Conservation (phyloP, 371 early-diverging fungal species). For the Mortierella sp. region DNA sequence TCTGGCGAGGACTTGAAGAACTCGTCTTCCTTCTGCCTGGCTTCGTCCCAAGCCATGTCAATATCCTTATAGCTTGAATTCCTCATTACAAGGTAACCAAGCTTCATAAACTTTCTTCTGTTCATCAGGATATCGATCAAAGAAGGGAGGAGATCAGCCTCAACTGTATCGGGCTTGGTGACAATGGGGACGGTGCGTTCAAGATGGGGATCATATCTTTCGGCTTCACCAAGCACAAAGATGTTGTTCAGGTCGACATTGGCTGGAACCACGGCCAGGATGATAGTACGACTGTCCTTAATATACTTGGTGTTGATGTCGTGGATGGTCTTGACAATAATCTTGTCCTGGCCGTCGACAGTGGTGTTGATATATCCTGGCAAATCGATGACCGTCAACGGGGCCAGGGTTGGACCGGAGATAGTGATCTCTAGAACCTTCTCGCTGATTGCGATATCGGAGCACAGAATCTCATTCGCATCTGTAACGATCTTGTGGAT, state of each 20-base stretch:
- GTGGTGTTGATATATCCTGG: slow-evolving; percentile 2
- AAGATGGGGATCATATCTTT: neutral
- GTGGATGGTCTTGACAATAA: neutral
- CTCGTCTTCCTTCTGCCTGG: neutral
- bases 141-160: neutral
- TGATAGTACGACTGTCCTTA: slow-evolving; percentile 61
- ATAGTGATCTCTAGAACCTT: slow-evolving; percentile 1
- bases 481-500: slow-evolving; percentile 18
- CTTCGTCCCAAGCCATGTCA: neutral
- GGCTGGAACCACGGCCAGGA: slow-evolving; percentile 86
- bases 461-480: slow-evolving; percentile 19
- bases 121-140: neutral
- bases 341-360: neutral
- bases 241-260: slow-evolving; percentile 86
- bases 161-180: neutral
- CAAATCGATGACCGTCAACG: neutral
- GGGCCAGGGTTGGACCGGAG: neutral
- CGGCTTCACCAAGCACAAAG: neutral
- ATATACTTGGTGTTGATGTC: neutral
- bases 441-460: neutral
- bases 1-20: neutral
- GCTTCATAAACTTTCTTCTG: neutral
- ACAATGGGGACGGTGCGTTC: slow-evolving; percentile 3
- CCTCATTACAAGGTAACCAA: neutral
- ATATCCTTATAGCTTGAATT: neutral